Evolutionary conservation across 1,284 basidiomycete genomes (phyloP).

Genomic region (Erythrobasidium hasegawianum): DNA sequence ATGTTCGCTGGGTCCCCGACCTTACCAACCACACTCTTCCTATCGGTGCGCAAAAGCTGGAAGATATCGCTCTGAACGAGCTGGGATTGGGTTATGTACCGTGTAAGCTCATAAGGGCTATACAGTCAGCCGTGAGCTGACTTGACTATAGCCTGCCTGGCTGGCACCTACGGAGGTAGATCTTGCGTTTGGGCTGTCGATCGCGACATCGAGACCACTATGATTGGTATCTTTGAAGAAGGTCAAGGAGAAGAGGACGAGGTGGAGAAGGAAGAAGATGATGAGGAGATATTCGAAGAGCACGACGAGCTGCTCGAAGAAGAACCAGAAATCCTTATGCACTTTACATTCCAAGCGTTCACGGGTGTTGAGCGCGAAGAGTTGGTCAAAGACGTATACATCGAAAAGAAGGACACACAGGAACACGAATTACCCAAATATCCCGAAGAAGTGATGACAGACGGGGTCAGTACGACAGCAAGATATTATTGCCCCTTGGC

Average conservation of each 20-base stretch:
- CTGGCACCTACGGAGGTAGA: neutral
- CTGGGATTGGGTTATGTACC: slow-evolving; percentile 12
- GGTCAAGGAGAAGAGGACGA: too few relatives aligned
- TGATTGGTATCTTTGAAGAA: neutral
- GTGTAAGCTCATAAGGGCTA: slow-evolving; percentile 10
- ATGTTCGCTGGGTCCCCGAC: slow-evolving; percentile 19
- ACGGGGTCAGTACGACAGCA: slow-evolving; percentile 8
- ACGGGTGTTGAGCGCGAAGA: neutral
- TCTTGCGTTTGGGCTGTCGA: neutral
- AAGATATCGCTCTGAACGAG: neutral
- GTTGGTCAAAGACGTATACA: neutral
- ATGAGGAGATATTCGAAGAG: too few relatives aligned
- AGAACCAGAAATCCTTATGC: neutral
- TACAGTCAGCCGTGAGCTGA: too few relatives aligned
- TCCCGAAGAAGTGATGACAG: slow-evolving; percentile 15
- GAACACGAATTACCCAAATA: neutral
- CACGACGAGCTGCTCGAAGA: too few relatives aligned
- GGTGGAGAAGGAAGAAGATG: too few relatives aligned
- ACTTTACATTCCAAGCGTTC: neutral
- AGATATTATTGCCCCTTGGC: neutral
- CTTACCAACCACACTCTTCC: slow-evolving; percentile 18
- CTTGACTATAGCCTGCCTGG: neutral
- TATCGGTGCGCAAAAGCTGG: neutral
- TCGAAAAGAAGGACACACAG: neutral
- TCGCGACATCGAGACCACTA: neutral